A percentile compares a stretch with the other conserved stretches of the same genome.
phyloP scores from a whole-genome alignment of 495 filamentous ascomycete species.

The Penicillium robsamsonii region DNA sequence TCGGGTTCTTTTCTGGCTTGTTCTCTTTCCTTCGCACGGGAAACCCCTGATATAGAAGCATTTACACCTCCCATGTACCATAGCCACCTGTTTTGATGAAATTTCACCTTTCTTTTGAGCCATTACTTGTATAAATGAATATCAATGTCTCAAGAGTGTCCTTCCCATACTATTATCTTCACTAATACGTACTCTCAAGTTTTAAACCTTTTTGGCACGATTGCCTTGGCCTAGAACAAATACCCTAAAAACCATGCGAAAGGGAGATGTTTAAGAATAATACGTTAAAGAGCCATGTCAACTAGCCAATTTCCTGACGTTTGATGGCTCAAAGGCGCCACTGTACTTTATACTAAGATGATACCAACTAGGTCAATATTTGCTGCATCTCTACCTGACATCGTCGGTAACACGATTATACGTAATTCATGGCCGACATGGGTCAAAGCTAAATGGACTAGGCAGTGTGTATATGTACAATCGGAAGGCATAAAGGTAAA shows the following conservation, averaged over 20 bases:
- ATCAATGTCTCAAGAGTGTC: neutral
- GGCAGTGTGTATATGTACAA: conserved; percentile 16
- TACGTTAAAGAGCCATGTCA: neutral
- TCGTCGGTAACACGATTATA: neutral
- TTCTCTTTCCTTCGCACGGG: neutral
- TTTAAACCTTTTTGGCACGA: neutral
- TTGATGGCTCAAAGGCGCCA: neutral
- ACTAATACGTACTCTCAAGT: neutral
- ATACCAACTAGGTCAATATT: neutral
- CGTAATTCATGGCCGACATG: neutral
- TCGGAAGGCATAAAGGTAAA: conserved; percentile 5
- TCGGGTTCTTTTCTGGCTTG: neutral
- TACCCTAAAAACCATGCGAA: neutral
- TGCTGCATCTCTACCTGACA: neutral
- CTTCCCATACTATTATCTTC: neutral
- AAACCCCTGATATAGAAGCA: conserved; percentile 17
- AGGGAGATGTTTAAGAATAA: neutral
- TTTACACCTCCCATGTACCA: conserved; percentile 26
- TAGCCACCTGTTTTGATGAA: conserved; percentile 17
- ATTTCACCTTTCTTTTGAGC: conserved; percentile 3
- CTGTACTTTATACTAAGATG: neutral
- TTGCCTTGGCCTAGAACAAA: neutral
- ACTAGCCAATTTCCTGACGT: neutral
- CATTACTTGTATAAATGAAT: conserved; percentile 8
- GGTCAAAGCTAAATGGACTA: neutral